phyloP scores from a whole-genome alignment of 208 protist genomes.

The Acanthamoeba culbertsoni region DNA sequence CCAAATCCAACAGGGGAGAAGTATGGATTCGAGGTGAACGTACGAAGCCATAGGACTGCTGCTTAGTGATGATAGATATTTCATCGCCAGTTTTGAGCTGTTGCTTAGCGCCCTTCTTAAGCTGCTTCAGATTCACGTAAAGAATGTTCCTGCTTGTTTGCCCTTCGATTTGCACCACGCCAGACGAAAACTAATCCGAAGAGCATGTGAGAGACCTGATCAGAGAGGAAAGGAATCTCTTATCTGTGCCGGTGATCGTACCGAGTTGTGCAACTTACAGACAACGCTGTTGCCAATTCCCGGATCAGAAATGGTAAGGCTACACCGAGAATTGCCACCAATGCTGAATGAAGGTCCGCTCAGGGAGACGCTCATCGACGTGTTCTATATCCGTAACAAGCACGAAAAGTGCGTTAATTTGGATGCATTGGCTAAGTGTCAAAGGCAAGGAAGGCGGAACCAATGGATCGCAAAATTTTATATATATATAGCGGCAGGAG shows the following conservation, averaged over 20 bases:
- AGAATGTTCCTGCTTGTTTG: conserved; percentile 53
- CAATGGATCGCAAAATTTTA: too few relatives aligned
- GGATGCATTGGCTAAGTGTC: too few relatives aligned
- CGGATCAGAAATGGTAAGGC: conserved; percentile 41
- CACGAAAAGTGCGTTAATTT: too few relatives aligned
- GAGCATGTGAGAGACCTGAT: neutral
- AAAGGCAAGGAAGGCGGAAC: too few relatives aligned
- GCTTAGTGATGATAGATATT: conserved; percentile 49
- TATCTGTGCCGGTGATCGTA: neutral
- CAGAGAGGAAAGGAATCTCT: neutral
- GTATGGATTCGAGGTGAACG: neutral
- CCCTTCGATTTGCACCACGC: conserved; percentile 28
- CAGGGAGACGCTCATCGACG: conserved; percentile 36
- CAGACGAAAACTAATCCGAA: neutral
- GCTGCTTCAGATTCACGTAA: conserved; percentile 2
- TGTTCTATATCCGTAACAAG: neutral
- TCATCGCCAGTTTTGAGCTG: conserved; percentile 49
- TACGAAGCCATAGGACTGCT: conserved; percentile 58
- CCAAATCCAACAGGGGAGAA: neutral
- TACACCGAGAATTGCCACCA: conserved; percentile 52
- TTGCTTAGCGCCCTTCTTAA: conserved; percentile 49
- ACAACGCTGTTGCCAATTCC: conserved; percentile 50
- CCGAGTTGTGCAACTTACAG: conserved; percentile 30
- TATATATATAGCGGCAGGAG: too few relatives aligned
- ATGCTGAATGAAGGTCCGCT: conserved; percentile 46